phyloP scores from a whole-genome alignment of 1,284 basidiomycete species.

The Neonothopanus nambi region DNA sequence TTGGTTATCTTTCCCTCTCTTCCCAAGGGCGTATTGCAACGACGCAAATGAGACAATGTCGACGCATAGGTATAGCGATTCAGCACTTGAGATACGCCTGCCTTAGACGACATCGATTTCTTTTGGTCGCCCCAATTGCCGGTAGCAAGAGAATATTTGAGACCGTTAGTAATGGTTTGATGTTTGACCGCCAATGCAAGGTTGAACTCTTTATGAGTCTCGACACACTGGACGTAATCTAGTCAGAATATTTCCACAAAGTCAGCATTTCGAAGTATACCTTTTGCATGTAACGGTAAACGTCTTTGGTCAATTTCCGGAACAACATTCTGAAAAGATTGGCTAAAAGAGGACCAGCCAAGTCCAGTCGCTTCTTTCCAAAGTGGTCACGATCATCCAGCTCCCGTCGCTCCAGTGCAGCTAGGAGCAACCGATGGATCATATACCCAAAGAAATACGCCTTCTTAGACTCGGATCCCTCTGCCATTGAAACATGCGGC shows the following conservation, averaged over 20 bases:
- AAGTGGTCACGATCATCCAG: slow-evolving; percentile 99
- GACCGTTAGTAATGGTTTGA: slow-evolving; percentile 96
- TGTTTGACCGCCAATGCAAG: slow-evolving; percentile 92
- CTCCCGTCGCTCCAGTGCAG: slow-evolving; percentile 92
- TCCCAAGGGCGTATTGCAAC: slow-evolving; percentile 97
- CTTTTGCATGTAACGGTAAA: slow-evolving; percentile 97
- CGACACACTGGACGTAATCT: slow-evolving; percentile 77
- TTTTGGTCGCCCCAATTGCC: slow-evolving; percentile 99
- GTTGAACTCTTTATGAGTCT: slow-evolving; percentile 95
- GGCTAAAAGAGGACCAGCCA: slow-evolving; percentile 93
- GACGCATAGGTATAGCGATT: slow-evolving; percentile 99
- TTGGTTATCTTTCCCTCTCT: slow-evolving; percentile 99
- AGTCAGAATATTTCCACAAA: slow-evolving; percentile 12
- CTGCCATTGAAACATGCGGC: slow-evolving; percentile 94
- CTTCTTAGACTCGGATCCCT: slow-evolving; percentile 97
- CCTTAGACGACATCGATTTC: slow-evolving; percentile 97
- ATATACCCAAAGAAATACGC: slow-evolving; percentile 99
- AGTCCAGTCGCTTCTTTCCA: slow-evolving; percentile 95
- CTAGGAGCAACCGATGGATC: slow-evolving; percentile 94
- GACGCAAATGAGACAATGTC: slow-evolving; percentile 95
- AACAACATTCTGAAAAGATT: slow-evolving; percentile 98
- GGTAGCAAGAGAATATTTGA: slow-evolving; percentile 97
- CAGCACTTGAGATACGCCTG: slow-evolving; percentile 97
- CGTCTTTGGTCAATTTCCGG: slow-evolving; percentile 94
- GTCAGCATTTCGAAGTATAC: slow-evolving; percentile 39